Conservation (phyloP, 1,284 basidiomycete species). For the Taiwanofungus camphoratus region DNA sequence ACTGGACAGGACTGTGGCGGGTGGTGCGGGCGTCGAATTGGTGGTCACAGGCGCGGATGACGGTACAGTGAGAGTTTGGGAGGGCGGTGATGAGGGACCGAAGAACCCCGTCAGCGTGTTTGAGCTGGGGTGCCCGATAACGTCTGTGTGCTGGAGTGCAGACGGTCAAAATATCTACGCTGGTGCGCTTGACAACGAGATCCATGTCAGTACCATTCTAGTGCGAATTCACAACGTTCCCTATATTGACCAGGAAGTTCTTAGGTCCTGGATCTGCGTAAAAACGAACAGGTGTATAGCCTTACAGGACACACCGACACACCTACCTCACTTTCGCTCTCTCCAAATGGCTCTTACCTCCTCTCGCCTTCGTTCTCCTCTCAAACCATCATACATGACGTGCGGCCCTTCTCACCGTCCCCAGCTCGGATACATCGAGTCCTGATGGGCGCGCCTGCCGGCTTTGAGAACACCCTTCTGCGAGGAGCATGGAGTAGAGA, state of each 20-base stretch:
- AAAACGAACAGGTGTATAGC: slow-evolving; percentile 69
- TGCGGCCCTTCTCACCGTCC: slow-evolving; percentile 84
- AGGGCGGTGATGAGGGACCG: slow-evolving; percentile 67
- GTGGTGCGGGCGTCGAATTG: slow-evolving; percentile 77
- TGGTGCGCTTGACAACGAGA: slow-evolving; percentile 90
- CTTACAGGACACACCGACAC: slow-evolving; percentile 85
- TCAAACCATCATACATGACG: slow-evolving; percentile 81
- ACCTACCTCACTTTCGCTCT: slow-evolving; percentile 82
- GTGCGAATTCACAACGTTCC: too few relatives aligned
- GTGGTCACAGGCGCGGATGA: slow-evolving; percentile 86
- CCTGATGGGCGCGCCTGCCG: slow-evolving; percentile 80
- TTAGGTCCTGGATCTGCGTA: slow-evolving; percentile 84
- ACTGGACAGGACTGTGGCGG: slow-evolving; percentile 78
- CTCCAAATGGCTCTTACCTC: slow-evolving; percentile 80
- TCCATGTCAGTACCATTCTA: slow-evolving; percentile 61
- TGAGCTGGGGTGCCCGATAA: slow-evolving; percentile 83
- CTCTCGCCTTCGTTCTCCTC: slow-evolving; percentile 88
- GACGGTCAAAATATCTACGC: slow-evolving; percentile 85
- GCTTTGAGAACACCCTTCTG: slow-evolving; percentile 82
- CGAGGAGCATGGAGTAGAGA: slow-evolving; percentile 80
- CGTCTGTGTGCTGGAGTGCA: slow-evolving; percentile 87
- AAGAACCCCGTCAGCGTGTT: slow-evolving; percentile 78
- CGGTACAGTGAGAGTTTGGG: slow-evolving; percentile 85
- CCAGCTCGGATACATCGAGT: slow-evolving; percentile 77
- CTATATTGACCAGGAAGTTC: too few relatives aligned